A percentile compares a stretch with the other conserved stretches of the same genome.
These are phyloP conservation scores for Hibiscus trionum DNA, from an alignment of 345 rosid genomes.

Conservation along the genomic window DNA sequence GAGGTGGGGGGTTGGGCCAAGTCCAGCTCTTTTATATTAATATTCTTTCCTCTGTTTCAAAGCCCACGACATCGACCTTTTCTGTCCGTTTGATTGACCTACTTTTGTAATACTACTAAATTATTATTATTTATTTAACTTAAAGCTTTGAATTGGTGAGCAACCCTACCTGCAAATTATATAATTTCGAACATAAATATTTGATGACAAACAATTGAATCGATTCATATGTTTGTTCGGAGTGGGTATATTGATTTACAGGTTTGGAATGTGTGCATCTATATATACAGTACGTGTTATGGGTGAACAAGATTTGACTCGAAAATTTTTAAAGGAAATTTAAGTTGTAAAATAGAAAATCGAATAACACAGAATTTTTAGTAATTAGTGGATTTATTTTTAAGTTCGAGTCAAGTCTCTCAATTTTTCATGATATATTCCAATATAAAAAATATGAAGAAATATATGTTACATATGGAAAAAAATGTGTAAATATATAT, in stretches of 20 bases:
- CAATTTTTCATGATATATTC: no score
- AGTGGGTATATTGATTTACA: neutral
- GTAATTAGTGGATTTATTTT: no score
- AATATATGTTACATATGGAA: no score
- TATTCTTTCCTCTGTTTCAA: neutral
- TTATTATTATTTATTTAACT: neutral
- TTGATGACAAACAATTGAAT: neutral
- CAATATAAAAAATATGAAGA: no score
- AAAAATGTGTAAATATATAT: no score
- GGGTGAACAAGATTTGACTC: no score
- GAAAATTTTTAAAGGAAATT: no score
- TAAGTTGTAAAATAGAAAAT: no score
- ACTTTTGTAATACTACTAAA: neutral
- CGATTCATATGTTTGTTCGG: neutral
- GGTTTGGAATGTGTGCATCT: neutral
- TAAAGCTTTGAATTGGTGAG: neutral
- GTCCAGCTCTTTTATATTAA: neutral
- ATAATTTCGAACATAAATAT: neutral
- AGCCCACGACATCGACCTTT: neutral
- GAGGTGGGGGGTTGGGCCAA: conserved; percentile 39
- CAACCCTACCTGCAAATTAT: neutral
- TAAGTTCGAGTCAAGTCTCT: no score
- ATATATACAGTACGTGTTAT: neutral
- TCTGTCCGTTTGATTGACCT: neutral
- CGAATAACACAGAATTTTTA: no score